These are phyloP conservation scores for Sphagnum magellanicum DNA, from an alignment of 228 moss, liverwort and hornwort genomes.

Conservation along the genomic window DNA sequence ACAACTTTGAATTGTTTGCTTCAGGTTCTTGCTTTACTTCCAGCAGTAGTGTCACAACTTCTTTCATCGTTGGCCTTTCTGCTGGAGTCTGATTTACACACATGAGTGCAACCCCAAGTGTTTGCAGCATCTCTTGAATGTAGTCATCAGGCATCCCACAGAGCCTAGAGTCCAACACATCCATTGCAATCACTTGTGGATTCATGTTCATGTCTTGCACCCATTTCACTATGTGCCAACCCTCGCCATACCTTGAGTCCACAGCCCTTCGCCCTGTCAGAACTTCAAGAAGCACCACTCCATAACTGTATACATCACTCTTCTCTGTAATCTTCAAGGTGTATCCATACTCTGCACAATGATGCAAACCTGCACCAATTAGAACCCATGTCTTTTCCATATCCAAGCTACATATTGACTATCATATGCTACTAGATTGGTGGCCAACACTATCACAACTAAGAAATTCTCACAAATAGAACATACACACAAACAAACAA, in stretches of 20 bases:
- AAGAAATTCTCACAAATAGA: too few relatives aligned
- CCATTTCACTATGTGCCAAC: constrained; percentile 57
- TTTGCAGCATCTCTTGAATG: constrained; percentile 49
- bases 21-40: constrained; percentile 28
- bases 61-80: constrained; percentile 54
- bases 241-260: constrained; percentile 36
- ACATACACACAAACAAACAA: too few relatives aligned
- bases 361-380: too few relatives aligned
- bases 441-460: too few relatives aligned
- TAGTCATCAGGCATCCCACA: constrained; percentile 34
- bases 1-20: not conserved
- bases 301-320: constrained; percentile 59
- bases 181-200: constrained; percentile 17
- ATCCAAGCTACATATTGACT: too few relatives aligned
- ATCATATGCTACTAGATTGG: too few relatives aligned
- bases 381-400: too few relatives aligned
- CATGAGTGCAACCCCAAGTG: constrained; percentile 41
- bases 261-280: constrained; percentile 42
- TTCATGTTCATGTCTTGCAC: constrained; percentile 36
- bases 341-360: constrained; percentile 43
- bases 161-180: constrained; percentile 34
- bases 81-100: constrained; percentile 41
- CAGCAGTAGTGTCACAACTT: constrained; percentile 37
- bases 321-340: constrained; percentile 55
- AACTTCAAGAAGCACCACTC: constrained; percentile 48